Base-by-base conservation (phyloP, 768 basidiomycete species). In the Collybia sordida region DNA sequence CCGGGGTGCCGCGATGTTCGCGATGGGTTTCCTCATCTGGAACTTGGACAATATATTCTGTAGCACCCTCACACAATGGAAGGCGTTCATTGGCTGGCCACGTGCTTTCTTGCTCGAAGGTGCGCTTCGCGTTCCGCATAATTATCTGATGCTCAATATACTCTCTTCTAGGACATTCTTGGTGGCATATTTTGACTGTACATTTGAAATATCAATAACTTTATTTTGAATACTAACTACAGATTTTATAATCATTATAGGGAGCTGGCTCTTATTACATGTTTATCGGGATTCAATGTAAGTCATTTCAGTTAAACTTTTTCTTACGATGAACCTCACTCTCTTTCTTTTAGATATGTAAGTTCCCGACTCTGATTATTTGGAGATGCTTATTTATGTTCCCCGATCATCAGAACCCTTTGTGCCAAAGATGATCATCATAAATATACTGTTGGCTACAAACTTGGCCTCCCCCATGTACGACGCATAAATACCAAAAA, bases 11-110 rank as follows among this genome's bases (percentile, higher is more conserved):
- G 65, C 58, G 1, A 66, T 78, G 7, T 91, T 90, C 59, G 70
- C 74, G 0, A 58, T 81, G 5, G 90, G 86, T 0, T 91, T 90
- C 62, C 62, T 81, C 11, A 68, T 90, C 19, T 91, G 88, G 89
- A 93, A 91, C 60, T 54, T 91, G 53, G 90, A 93, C 63, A 91
- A 90, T 56, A 72, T 86, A 7, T 90, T 85, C 57, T 93, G 90
- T 61, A 70, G 72, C 45, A 64, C 65, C 14, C 57, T 88, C 41
- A 86, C 83, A 7, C 50, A 58, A 7, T 80, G 79, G 77, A 88
- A 86, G 59, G 60, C 73, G 2, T 45, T 55, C 6, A 39, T 86
- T 7, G 83, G 85, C 0, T 87, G 84, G 84, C 86, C 86, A 6
- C 50, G 62, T 11, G 85, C 85, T 5, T 87, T 88, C 59, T 52